A percentile compares a stretch with the other conserved stretches of the same genome.
phyloP scores from a whole-genome alignment of 2,329 filamentous ascomycete species.

The Passalora sequoiae region DNA sequence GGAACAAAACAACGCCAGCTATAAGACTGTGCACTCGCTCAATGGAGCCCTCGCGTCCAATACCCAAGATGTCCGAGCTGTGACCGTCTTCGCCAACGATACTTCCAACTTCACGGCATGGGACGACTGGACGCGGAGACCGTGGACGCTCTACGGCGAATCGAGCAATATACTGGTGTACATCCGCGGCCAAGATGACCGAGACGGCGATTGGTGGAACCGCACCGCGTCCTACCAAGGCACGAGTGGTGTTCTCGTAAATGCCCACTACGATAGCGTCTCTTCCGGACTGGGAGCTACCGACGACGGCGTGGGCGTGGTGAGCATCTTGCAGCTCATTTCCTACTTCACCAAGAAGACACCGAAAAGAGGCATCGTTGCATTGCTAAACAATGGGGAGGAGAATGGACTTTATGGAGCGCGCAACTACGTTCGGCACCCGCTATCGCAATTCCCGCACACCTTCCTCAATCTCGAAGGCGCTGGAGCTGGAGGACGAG shows the following conservation, averaged over 20 bases:
- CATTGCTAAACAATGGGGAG: constrained; percentile 91
- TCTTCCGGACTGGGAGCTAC: constrained; percentile 89
- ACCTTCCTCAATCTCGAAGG: constrained; percentile 94
- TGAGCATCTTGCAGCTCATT: constrained; percentile 79
- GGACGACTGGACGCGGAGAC: constrained; percentile 22
- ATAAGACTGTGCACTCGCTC: constrained; percentile 26
- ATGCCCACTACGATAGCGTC: constrained; percentile 92
- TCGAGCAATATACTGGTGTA: constrained; percentile 90
- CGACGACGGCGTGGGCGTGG: constrained; percentile 85
- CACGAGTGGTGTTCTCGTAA: constrained; percentile 74
- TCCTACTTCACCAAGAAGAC: constrained; percentile 76
- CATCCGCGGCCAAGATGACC: constrained; percentile 71
- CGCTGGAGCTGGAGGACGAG: constrained; percentile 83
- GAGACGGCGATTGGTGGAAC: constrained; percentile 68
- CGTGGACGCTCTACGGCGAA: constrained; percentile 69
- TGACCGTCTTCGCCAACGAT: constrained; percentile 71
- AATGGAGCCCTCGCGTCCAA: constrained; percentile 33
- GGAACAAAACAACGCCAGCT: constrained; percentile 53
- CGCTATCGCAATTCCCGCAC: constrained; percentile 71
- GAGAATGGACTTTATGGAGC: constrained; percentile 90
- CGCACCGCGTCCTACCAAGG: constrained; percentile 38
- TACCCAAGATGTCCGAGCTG: constrained; percentile 18
- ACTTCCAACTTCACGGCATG: constrained; percentile 67
- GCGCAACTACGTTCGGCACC: constrained; percentile 75
- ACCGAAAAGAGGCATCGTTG: constrained; percentile 73